phyloP scores from a whole-genome alignment of 371 early-diverging fungal species.

The Circinella minor region DNA sequence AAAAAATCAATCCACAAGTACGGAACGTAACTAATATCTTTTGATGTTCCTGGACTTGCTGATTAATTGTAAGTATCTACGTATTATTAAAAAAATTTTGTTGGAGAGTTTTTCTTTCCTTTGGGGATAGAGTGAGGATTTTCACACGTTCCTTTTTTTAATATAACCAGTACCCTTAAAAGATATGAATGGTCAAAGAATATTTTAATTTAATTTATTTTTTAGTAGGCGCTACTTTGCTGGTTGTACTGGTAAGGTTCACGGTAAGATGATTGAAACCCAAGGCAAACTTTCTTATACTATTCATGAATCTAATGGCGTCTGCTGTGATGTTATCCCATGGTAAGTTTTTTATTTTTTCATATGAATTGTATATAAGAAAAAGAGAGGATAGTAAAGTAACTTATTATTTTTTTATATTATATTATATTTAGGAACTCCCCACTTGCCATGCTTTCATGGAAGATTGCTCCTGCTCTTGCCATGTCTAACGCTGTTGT shows the following conservation, averaged over 20 bases:
- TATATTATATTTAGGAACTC: slow-evolving; percentile 65
- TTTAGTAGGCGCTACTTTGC: slow-evolving; percentile 74
- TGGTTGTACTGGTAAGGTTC: slow-evolving; percentile 80
- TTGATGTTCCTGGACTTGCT: slow-evolving; percentile 65
- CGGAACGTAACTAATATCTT: no score
- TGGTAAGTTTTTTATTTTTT: slow-evolving; percentile 37
- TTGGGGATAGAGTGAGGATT: no score
- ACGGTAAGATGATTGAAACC: slow-evolving; percentile 57
- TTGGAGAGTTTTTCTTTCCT: no score
- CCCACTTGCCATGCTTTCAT: slow-evolving; percentile 76
- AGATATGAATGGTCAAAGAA: no score
- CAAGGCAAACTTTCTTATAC: slow-evolving; percentile 64
- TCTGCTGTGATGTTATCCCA: slow-evolving; percentile 79
- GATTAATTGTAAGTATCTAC: slow-evolving; percentile 40
- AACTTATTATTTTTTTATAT: not conserved
- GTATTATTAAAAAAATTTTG: no score
- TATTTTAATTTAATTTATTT: no score
- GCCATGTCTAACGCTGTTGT: slow-evolving; percentile 85
- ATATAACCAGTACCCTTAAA: no score
- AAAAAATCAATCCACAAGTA: no score
- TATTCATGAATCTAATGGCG: slow-evolving; percentile 80
- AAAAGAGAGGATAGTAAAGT: not conserved
- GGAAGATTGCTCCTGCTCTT: slow-evolving; percentile 91
- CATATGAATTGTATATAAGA: no score
- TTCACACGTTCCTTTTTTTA: not conserved